Conservation (phyloP, 2,329 filamentous ascomycete species). For the Cladosporium sp. region DNA sequence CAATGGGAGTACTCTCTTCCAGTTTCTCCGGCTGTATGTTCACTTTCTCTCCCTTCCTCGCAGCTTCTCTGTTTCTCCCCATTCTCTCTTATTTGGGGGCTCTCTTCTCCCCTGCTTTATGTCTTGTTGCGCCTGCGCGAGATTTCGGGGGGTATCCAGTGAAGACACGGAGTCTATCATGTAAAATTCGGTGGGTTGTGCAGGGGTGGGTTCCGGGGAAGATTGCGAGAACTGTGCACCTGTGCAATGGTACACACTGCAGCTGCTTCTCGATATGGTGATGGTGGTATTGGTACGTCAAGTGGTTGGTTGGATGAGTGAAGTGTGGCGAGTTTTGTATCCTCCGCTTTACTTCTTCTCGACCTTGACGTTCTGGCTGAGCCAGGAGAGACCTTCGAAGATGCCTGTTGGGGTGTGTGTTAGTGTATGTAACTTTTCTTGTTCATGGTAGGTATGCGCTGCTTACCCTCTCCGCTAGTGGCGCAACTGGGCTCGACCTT, state of each 20-base stretch:
- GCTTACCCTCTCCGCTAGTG: conserved; percentile 49
- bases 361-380: conserved; percentile 52
- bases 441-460: neutral
- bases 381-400: conserved; percentile 54
- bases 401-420: conserved; percentile 35
- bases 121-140: conserved; percentile 6
- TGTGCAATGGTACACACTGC: neutral
- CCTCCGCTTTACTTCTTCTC: conserved; percentile 18
- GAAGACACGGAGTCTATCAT: neutral
- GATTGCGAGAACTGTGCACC: neutral
- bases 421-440: neutral
- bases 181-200: neutral
- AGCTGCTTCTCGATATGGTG: neutral
- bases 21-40: neutral
- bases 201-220: neutral
- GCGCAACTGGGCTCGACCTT: conserved; percentile 57
- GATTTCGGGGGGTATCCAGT: neutral
- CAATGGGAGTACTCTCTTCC: neutral
- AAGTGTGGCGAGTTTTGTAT: neutral
- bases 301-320: neutral
- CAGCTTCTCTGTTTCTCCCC: too few relatives aligned
- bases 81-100: too few relatives aligned
- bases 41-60: too few relatives aligned
- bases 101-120: neutral
- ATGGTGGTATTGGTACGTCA: neutral